phyloP scores from a whole-genome alignment of 2,329 filamentous ascomycete genomes.

The Intubia oerlemansii region DNA sequence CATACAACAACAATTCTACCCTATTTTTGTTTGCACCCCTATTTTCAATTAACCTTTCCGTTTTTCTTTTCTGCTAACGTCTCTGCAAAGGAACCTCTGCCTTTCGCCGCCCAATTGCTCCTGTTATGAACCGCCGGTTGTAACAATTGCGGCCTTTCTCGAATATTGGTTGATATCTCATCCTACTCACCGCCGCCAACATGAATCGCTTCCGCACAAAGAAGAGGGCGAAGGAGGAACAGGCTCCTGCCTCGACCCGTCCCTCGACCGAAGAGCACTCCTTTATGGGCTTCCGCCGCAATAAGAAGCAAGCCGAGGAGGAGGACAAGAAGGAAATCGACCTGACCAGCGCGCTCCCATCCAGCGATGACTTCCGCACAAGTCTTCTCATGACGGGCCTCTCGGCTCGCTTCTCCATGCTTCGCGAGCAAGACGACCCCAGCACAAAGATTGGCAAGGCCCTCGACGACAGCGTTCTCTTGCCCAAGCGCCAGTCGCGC shows the following conservation, averaged over 20 bases:
- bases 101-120: too few species aligned
- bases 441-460: constrained; percentile 79
- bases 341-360: constrained; percentile 50
- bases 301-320: constrained; percentile 30
- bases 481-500: constrained; percentile 53
- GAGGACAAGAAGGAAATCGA: constrained; percentile 43
- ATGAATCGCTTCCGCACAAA: constrained; percentile 66
- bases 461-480: constrained; percentile 82
- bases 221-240: constrained; percentile 44
- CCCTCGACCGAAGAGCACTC: constrained; percentile 34
- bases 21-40: too few species aligned
- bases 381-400: constrained; percentile 90
- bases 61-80: too few species aligned
- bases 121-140: too few species aligned
- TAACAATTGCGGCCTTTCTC: not conserved
- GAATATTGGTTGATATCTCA: too few species aligned
- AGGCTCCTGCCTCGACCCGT: constrained; percentile 14
- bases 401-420: constrained; percentile 90
- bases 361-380: constrained; percentile 79
- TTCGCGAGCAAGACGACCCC: constrained; percentile 85
- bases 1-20: too few species aligned
- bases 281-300: constrained; percentile 25
- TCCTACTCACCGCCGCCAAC: constrained; percentile 8
- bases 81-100: too few species aligned
- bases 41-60: too few species aligned